Evolutionary conservation across 805 yeast genomes (phyloP).

Genomic region (Suhomyces sp.): DNA sequence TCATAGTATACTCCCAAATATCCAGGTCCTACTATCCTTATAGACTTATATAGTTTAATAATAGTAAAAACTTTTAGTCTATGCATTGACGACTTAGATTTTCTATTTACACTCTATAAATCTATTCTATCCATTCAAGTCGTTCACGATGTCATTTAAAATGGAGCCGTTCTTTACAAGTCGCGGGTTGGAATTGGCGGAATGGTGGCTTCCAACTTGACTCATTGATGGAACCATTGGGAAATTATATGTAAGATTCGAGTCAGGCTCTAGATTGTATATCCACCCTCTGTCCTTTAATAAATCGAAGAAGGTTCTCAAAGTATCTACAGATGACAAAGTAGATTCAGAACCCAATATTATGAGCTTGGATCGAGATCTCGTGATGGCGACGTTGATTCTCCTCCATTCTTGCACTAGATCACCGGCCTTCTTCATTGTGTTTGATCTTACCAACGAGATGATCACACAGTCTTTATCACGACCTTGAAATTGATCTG

Average conservation of each 20-base stretch:
- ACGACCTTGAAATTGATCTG: conserved; percentile 94
- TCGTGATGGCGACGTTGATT: conserved; percentile 89
- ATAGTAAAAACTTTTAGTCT: too few species aligned
- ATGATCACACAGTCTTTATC: conserved; percentile 91
- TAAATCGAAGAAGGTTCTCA: conserved; percentile 59
- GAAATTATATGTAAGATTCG: conserved; percentile 36
- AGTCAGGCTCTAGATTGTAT: conserved; percentile 49
- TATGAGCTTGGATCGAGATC: conserved; percentile 81
- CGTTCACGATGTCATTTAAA: conserved; percentile 29
- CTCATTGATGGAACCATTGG: background rate
- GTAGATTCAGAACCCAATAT: conserved; percentile 78
- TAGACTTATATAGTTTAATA: too few species aligned
- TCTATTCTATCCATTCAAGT: conserved; percentile 14
- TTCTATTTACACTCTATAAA: background rate
- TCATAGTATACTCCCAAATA: too few species aligned
- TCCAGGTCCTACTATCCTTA: too few species aligned
- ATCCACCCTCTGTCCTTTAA: conserved; percentile 62
- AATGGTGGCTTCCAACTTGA: background rate
- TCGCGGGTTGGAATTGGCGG: background rate
- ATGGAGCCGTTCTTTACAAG: conserved; percentile 21
- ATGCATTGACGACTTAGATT: background rate
- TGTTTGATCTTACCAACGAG: conserved; percentile 83
- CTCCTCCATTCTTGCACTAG: conserved; percentile 86
- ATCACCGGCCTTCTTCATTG: conserved; percentile 64
- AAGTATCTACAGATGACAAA: conserved; percentile 47